Conservation (phyloP, 176 grass and related monocot species). For the Eleusine indica region DNA sequence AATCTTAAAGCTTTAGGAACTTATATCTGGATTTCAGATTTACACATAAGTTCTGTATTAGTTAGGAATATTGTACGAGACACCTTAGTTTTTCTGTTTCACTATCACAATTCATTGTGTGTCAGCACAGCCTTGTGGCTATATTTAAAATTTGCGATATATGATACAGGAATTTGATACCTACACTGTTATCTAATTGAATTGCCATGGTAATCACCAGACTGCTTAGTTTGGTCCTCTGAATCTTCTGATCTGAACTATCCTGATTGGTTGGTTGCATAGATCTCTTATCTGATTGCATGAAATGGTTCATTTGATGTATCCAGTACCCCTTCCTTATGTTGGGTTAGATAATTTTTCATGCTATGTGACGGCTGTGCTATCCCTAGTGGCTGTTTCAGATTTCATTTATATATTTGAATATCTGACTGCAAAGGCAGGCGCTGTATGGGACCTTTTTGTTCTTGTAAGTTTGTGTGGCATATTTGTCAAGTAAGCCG, state of each 20-base stretch:
- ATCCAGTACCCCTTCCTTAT: constrained; percentile 29
- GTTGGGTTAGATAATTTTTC: neutral
- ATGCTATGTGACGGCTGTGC: constrained; percentile 2
- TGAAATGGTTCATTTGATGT: constrained; percentile 22
- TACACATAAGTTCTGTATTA: neutral
- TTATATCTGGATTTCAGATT: too few species aligned
- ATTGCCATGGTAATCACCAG: constrained; percentile 43
- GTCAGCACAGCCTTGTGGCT: too few species aligned
- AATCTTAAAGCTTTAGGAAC: too few species aligned
- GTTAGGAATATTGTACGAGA: neutral
- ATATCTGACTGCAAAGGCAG: constrained; percentile 12
- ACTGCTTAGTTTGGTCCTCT: constrained; percentile 9
- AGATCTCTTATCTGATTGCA: constrained; percentile 46
- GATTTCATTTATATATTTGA: neutral
- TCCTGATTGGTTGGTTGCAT: constrained; percentile 47
- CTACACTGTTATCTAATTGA: constrained; percentile 7
- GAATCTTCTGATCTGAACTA: constrained; percentile 22
- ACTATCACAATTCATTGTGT: too few species aligned
- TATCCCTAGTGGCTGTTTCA: constrained; percentile 18
- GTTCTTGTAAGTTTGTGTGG: neutral
- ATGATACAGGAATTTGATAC: neutral
- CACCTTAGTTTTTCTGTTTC: neutral
- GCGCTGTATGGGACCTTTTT: neutral
- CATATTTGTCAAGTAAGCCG: neutral
- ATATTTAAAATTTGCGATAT: neutral